A percentile compares a stretch with the other conserved stretches of the same genome.
phyloP scores from a whole-genome alignment of 73 alveolate genomes.

The Paramecium bursaria region DNA sequence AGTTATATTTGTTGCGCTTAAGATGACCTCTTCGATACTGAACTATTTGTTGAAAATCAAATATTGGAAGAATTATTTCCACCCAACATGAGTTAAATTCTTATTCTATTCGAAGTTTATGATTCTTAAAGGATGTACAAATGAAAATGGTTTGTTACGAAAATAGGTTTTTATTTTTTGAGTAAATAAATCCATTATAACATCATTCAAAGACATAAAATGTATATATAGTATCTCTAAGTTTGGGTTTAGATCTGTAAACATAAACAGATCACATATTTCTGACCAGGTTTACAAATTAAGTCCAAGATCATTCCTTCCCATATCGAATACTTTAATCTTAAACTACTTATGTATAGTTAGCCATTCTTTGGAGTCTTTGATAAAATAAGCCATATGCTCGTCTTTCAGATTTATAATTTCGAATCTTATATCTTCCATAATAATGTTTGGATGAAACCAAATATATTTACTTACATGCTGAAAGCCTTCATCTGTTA shows the following conservation, averaged over 20 bases:
- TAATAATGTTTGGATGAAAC: too few species aligned
- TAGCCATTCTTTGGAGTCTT: too few species aligned
- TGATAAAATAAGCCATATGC: too few species aligned
- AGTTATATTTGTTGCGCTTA: neutral
- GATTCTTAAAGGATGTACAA: conserved; percentile 6
- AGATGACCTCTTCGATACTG: neutral
- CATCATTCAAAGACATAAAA: conserved; percentile 24
- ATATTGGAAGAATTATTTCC: conserved; percentile 18
- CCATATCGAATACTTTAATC: too few species aligned
- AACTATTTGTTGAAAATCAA: conserved; percentile 1
- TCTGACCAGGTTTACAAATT: too few species aligned
- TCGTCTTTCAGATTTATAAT: too few species aligned
- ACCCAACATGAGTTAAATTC: conserved; percentile 32
- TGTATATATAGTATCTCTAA: conserved; percentile 36
- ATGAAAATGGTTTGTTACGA: neutral
- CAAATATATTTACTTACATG: too few species aligned
- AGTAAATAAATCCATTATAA: neutral
- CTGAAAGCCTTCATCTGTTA: too few species aligned
- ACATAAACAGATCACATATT: too few species aligned
- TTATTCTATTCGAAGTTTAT: conserved; percentile 12
- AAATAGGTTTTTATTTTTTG: neutral
- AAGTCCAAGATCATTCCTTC: too few species aligned
- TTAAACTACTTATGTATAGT: too few species aligned
- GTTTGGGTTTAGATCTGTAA: conserved; percentile 40
- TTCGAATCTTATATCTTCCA: too few species aligned